Evolutionary conservation across 2,329 filamentous ascomycete species (phyloP), one percentile per base, ranked within the genome.

Genomic region (Beauveria medogensis): DNA sequence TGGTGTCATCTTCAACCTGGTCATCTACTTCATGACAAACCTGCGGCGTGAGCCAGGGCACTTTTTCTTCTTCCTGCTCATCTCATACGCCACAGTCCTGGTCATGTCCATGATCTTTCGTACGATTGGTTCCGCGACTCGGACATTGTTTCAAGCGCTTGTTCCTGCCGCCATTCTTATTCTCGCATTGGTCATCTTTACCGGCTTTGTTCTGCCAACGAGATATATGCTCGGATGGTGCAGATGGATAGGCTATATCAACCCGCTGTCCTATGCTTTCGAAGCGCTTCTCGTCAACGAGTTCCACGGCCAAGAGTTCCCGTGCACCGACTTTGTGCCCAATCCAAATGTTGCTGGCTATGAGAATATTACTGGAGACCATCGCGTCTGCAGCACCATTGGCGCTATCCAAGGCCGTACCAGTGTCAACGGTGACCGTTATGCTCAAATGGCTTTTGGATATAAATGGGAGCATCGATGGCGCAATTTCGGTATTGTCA

Each of bases 41-140:
- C 77, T 97, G 34, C 83, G 89, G 60, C 82, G 91, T 57, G 85
- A 88, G 64, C 78, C 89, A 0, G 88, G 87, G 2, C 75, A 86
- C 0, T 96, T 94, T 79, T 96, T 96, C 80, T 89, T 91, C 75
- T 96, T 91, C 80, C 73, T 91, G 62, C 78, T 96, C 57, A 82
- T 93, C 69, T 88, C 85, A 2, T 91, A 93, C 74, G 71, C 82
- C 62, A 86, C 85, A 1, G 90, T 90, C 0, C 67, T 96, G 68
- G 80, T 83, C 64, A 94, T 94, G 89, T 92, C 88, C 53, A 92
- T 91, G 86, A 82, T 93, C 64, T 95, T 95, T 82, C 84, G 91
- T 55, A 88, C 85, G 7, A 90, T 95, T 64, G 91, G 83, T n/a
- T 87, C 89, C 0, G 76, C 87, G 1, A 92, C 91, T 4, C 81